Evolutionary conservation across 352 stramenopile genomes (phyloP), one percentile per base, ranked within the genome.

Genomic region (Pythium graminicola): DNA sequence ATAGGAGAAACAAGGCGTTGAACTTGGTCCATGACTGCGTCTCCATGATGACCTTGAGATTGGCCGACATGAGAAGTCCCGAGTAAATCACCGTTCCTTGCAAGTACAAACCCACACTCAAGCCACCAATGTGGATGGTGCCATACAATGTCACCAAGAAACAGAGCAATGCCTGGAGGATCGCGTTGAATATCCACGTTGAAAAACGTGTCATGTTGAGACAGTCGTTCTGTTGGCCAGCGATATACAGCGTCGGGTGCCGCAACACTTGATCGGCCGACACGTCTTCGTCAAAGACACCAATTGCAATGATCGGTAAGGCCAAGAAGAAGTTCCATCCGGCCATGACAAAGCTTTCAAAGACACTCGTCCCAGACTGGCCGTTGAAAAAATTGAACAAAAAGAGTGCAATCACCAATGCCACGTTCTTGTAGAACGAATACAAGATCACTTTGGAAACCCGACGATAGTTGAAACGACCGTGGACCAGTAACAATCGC

Each of bases 401-500:
- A 63, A 98, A 96, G 47, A 98, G 67, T 41, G 73, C 87, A 29
- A 96, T 86, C 47, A 97, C 89, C 20, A 98, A 83, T 26, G 95
- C 76, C 50, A 97, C 93, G 77, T 98, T 99, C 73, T 99, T 98
- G 86, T 99, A 99, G 67, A 99, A 99, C 29, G 96, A 97, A 63
- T 97, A 98, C 9, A 93, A 73, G 54, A 98, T 91, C 28, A 97
- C 81, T 44, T 93, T 95, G 56, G 76, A 89, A 19, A 98, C 85
- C 27, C 97, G 90, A 48, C 95, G 91, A 67, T 98, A 99, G 69
- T 98, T 98, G 78, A 85, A 98, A 49, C 96, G 79, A 3, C 94
- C 94, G 51, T 98, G 91, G 6, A 97, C 86, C 39, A 97, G 85
- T 6, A 97, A 60, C 13, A 98, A 67, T 14, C 82, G 78, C 50